Evolutionary conservation across 345 rosid species (phyloP).

Genomic region (Lenwebbia sp.): DNA sequence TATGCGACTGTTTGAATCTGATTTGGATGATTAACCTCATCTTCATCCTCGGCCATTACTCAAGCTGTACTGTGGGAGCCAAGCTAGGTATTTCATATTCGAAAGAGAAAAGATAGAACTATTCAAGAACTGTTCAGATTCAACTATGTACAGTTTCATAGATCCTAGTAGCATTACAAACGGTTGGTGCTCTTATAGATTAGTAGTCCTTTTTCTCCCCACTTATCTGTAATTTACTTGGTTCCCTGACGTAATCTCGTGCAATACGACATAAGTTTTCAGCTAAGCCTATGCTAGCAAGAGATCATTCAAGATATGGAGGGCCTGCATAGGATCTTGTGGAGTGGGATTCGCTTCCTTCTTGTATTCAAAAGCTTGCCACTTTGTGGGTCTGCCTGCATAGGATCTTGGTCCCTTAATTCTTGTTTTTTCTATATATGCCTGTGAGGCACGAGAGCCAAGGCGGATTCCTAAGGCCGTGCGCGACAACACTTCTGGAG

Average conservation of each 20-base stretch:
- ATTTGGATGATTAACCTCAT: not conserved
- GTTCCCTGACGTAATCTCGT: not conserved
- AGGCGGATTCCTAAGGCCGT: not conserved
- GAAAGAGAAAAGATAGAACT: not conserved
- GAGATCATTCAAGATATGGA: not conserved
- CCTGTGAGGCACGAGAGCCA: not conserved
- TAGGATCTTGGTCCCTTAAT: not conserved
- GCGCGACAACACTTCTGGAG: too few relatives aligned
- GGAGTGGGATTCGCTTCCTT: not conserved
- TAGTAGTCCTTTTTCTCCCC: too few relatives aligned
- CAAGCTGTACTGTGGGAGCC: not conserved
- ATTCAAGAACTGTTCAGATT: not conserved
- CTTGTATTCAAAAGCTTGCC: not conserved
- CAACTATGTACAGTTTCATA: not conserved
- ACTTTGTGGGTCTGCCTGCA: not conserved
- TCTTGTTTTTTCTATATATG: not conserved
- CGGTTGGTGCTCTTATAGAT: too few relatives aligned
- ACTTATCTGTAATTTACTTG: not conserved
- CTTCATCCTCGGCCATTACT: not conserved
- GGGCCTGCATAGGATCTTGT: not conserved
- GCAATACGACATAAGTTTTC: not conserved
- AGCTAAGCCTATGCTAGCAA: not conserved
- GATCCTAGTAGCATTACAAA: too few relatives aligned
- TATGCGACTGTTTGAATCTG: not conserved
- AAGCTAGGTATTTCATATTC: not conserved